A percentile compares a stretch with the other conserved stretches of the same genome.
Evolutionary conservation across 768 basidiomycete species (phyloP).

Genomic region (Naganishia randhawae): DNA sequence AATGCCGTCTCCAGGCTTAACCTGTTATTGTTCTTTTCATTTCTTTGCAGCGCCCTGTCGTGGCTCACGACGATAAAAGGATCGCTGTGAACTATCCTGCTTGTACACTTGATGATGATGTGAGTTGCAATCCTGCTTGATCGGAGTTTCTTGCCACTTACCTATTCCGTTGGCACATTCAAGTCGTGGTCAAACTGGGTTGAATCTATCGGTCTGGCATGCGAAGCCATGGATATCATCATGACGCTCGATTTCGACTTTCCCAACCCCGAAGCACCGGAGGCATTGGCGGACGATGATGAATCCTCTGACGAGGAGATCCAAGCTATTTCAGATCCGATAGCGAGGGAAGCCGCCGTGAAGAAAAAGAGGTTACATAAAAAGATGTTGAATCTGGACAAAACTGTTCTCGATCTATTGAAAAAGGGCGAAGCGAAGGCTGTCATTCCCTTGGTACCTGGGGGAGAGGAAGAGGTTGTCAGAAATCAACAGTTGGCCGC

Average conservation of each 20-base stretch:
- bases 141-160: background rate
- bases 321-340: slow-evolving; percentile 11
- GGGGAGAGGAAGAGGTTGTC: slow-evolving; percentile 49
- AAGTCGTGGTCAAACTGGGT: slow-evolving; percentile 46
- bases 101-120: slow-evolving; percentile 35
- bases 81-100: slow-evolving; percentile 44
- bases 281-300: background rate
- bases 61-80: slow-evolving; percentile 44
- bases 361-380: slow-evolving; percentile 27
- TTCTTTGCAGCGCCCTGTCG: slow-evolving; percentile 32
- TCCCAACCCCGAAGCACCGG: slow-evolving; percentile 22
- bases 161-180: too few relatives aligned
- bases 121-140: slow-evolving; percentile 7
- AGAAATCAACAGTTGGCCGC: slow-evolving; percentile 47
- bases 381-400: slow-evolving; percentile 39
- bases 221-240: slow-evolving; percentile 41
- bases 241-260: slow-evolving; percentile 40
- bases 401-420: slow-evolving; percentile 39
- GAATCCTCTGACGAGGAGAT: slow-evolving; percentile 25
- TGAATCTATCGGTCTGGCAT: slow-evolving; percentile 36
- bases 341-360: slow-evolving; percentile 7
- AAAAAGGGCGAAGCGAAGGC: slow-evolving; percentile 41
- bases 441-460: slow-evolving; percentile 46
- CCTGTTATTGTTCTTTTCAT: background rate
- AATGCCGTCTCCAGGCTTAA: background rate